A percentile compares a stretch with the other conserved stretches of the same genome.
Evolutionary conservation across 139 green algal species (phyloP).

Genomic region (Coelastrella sp.): DNA sequence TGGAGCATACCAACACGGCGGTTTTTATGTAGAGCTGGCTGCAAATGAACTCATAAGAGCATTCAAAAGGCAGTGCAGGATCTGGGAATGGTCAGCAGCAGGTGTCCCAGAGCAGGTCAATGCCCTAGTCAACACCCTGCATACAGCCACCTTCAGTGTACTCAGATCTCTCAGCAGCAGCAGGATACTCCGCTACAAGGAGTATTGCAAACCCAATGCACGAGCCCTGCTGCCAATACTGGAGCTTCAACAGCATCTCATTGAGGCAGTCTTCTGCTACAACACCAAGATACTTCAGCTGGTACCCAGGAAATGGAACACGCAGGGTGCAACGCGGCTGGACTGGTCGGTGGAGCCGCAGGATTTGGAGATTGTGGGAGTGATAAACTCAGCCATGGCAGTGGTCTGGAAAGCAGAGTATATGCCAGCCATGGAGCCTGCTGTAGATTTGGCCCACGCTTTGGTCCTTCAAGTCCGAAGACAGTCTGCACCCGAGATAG

Average conservation of each 20-base stretch:
- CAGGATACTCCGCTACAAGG: not conserved
- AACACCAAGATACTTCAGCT: not conserved
- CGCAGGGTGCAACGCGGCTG: not conserved
- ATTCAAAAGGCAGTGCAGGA: not conserved
- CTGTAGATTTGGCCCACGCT: no score
- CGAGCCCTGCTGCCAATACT: not conserved
- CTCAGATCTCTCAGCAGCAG: not conserved
- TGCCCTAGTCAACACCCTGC: not conserved
- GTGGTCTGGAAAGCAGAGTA: not conserved
- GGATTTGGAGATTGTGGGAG: not conserved
- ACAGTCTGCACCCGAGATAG: no score
- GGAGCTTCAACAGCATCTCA: not conserved
- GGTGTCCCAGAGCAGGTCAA: not conserved
- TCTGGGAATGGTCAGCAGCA: not conserved
- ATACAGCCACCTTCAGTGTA: not conserved
- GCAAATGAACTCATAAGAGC: not conserved
- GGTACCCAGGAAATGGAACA: not conserved
- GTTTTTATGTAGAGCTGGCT: not conserved
- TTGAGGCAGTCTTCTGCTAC: not conserved
- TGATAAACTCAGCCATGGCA: not conserved
- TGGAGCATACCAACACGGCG: not conserved
- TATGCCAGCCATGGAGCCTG: not conserved
- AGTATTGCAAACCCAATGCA: not conserved
- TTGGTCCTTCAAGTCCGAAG: no score
- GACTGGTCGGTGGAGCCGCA: not conserved